A percentile compares a stretch with the other conserved stretches of the same genome.
Conservation (phyloP, 2,329 filamentous ascomycete species). For the Metarhizium rileyi region DNA sequence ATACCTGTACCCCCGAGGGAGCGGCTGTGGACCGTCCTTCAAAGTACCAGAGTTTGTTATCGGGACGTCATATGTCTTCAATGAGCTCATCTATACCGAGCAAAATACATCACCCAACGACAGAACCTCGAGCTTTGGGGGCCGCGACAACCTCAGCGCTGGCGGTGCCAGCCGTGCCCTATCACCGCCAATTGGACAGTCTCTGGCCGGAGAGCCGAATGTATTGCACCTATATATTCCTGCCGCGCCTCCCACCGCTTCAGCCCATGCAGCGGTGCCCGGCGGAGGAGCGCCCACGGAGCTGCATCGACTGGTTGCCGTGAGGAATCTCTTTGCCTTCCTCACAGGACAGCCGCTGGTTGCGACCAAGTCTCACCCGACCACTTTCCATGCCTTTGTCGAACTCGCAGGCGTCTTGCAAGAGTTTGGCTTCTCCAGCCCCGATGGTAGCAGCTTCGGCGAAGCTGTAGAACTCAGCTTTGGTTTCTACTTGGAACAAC, state of each 20-base stretch:
- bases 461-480: slow-evolving; percentile 56
- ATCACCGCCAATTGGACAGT: slow-evolving; percentile 28
- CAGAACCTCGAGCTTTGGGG: slow-evolving; percentile 31
- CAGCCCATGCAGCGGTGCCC: slow-evolving; percentile 23
- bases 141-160: slow-evolving; percentile 36
- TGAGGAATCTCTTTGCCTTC: slow-evolving; percentile 58
- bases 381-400: slow-evolving; percentile 43
- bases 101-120: slow-evolving; percentile 14
- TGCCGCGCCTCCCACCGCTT: slow-evolving; percentile 27
- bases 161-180: slow-evolving; percentile 37
- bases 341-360: slow-evolving; percentile 54
- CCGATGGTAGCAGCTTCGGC: slow-evolving; percentile 50
- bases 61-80: slow-evolving; percentile 44
- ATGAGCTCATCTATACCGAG: slow-evolving; percentile 40
- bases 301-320: slow-evolving; percentile 45
- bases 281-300: slow-evolving; percentile 27
- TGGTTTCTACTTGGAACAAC: slow-evolving; percentile 65
- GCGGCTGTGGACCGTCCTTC: slow-evolving; percentile 46
- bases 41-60: slow-evolving; percentile 46
- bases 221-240: slow-evolving; percentile 44
- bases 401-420: slow-evolving; percentile 43
- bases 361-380: slow-evolving; percentile 42
- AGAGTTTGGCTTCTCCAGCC: slow-evolving; percentile 46
- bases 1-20: slow-evolving; percentile 43
- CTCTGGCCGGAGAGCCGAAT: slow-evolving; percentile 29